These are phyloP conservation scores for Picochlorum sp. DNA, from an alignment of 139 green algal species.

Conservation along the genomic window DNA sequence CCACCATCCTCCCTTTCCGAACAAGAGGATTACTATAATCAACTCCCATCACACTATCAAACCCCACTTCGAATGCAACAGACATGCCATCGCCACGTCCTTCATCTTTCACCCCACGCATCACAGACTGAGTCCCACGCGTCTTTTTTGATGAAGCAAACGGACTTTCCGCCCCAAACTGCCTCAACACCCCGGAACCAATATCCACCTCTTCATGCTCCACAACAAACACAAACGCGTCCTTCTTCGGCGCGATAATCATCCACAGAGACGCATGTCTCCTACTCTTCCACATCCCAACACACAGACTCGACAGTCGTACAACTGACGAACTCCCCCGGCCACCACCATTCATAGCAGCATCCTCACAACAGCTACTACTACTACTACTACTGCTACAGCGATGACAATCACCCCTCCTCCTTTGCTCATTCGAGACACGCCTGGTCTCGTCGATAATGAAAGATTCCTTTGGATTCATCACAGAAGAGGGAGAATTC, in stretches of 20 bases:
- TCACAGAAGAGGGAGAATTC: too few relatives aligned
- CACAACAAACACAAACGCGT: conserved; percentile 5
- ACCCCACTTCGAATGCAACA: conserved; percentile 37
- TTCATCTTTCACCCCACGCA: too few relatives aligned
- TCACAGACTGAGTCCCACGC: conserved; percentile 9
- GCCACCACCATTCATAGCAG: not conserved
- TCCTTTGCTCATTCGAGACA: too few relatives aligned
- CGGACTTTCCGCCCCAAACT: conserved; percentile 22
- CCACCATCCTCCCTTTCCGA: conserved; percentile 45
- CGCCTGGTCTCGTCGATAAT: too few relatives aligned
- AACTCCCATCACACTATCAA: conserved; percentile 21
- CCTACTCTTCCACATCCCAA: conserved; percentile 15
- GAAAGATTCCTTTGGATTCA: too few relatives aligned
- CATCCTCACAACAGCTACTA: not conserved
- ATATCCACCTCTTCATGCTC: not conserved
- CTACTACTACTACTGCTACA: too few relatives aligned
- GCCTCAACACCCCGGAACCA: conserved; percentile 8
- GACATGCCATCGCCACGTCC: too few relatives aligned
- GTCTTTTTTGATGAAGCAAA: conserved; percentile 18
- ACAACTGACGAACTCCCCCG: not conserved
- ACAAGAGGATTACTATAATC: conserved; percentile 51
- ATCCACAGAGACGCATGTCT: conserved; percentile 2
- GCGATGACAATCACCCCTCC: too few relatives aligned
- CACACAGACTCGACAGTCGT: not conserved
- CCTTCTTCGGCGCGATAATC: not conserved